Conservation (phyloP, 768 basidiomycete genomes). For the Suillus subaureus region DNA sequence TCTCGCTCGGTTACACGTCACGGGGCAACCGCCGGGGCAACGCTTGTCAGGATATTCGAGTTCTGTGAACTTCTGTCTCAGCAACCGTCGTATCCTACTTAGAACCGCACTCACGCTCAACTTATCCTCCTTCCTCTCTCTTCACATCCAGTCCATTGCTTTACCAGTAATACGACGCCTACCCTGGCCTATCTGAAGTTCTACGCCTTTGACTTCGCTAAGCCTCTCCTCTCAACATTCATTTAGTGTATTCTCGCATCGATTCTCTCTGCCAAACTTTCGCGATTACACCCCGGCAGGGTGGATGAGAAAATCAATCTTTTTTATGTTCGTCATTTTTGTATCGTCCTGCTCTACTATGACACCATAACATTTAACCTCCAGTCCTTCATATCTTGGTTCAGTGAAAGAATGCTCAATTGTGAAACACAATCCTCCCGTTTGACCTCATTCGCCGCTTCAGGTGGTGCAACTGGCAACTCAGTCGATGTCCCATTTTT, state of each 20-base stretch:
- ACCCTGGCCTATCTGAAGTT: background rate
- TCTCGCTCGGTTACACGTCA: conserved; percentile 8
- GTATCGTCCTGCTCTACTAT: background rate
- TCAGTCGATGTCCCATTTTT: conserved; percentile 23
- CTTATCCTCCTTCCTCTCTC: conserved; percentile 5
- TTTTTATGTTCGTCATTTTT: conserved; percentile 1
- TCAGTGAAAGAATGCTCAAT: conserved; percentile 25
- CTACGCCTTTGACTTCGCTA: background rate
- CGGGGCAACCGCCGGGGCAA: conserved; percentile 1
- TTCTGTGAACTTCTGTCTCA: conserved; percentile 5
- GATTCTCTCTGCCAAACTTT: background rate
- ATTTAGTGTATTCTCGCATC: background rate
- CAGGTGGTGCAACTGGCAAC: conserved; percentile 11
- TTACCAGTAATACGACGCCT: background rate
- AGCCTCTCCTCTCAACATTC: background rate
- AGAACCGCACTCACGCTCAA: conserved; percentile 7
- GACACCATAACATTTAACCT: conserved; percentile 5
- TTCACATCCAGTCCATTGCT: conserved; percentile 1
- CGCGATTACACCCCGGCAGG: background rate
- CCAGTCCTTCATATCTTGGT: conserved; percentile 9
- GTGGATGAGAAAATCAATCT: conserved; percentile 2
- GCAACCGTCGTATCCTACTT: conserved; percentile 8
- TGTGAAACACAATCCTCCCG: conserved; percentile 25
- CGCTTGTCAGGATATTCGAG: conserved; percentile 7
- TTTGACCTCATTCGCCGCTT: conserved; percentile 15